Conservation (phyloP, 192 early-diverging fungal genomes). For the Allomyces arbusculus region DNA sequence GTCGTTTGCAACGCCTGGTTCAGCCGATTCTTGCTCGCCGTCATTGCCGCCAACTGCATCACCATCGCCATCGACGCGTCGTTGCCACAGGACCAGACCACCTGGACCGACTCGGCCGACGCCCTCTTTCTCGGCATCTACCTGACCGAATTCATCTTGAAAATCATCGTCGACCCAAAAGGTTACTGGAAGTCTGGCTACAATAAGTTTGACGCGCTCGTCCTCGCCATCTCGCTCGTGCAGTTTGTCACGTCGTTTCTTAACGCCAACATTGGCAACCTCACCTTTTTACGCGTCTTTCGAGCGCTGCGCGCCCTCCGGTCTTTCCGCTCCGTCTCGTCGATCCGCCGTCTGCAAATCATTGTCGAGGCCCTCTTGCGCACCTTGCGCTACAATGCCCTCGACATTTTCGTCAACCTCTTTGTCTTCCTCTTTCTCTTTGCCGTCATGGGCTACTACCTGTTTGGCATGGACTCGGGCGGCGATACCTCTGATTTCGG, state of each 20-base stretch:
- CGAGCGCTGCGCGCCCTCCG: conserved; percentile 12
- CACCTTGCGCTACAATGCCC: conserved; percentile 14
- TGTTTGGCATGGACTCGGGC: conserved; percentile 14
- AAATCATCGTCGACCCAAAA: conserved; percentile 1
- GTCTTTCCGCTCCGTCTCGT: conserved; percentile 8
- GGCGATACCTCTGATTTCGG: conserved; percentile 7
- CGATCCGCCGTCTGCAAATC: conserved; percentile 15
- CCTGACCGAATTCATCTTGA: conserved; percentile 2
- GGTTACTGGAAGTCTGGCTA: conserved; percentile 6
- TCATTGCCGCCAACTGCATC: conserved; percentile 5
- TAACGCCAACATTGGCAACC: conserved; percentile 1
- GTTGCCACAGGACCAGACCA: neutral
- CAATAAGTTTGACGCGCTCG: conserved; percentile 6
- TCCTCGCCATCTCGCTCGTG: conserved; percentile 1
- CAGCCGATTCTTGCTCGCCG: conserved; percentile 2
- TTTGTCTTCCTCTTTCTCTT: conserved; percentile 24
- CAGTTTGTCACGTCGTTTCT: conserved; percentile 2
- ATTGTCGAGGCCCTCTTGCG: conserved; percentile 19
- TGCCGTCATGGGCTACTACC: conserved; percentile 19
- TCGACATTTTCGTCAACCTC: conserved; percentile 21
- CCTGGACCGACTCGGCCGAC: conserved; percentile 3
- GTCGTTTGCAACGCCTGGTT: neutral
- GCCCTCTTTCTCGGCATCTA: conserved; percentile 6
- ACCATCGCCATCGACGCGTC: conserved; percentile 6
- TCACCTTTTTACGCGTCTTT: conserved; percentile 8